Evolutionary conservation across 2,329 filamentous ascomycete species (phyloP).

Genomic region (Alternaria incomplexa): DNA sequence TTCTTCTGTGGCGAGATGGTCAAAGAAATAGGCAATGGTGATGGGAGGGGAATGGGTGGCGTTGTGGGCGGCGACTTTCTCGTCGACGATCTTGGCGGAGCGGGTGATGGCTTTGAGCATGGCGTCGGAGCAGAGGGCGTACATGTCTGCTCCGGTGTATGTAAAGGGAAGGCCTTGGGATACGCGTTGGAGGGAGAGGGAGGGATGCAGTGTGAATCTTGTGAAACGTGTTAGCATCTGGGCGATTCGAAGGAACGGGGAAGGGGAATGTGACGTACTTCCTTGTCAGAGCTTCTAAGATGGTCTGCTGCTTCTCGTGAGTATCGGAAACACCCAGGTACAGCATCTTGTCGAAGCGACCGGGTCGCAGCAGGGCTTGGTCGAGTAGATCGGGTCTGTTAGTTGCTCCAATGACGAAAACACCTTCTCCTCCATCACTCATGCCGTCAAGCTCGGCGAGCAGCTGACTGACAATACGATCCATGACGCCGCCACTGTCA

Average conservation of each 20-base stretch:
- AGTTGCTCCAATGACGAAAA: slow-evolving; percentile 96
- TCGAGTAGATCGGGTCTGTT: slow-evolving; percentile 94
- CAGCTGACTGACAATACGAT: slow-evolving; percentile 92
- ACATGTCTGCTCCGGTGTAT: slow-evolving; percentile 96
- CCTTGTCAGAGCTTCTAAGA: slow-evolving; percentile 89
- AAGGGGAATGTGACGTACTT: slow-evolving; percentile 68
- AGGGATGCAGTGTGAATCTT: slow-evolving; percentile 83
- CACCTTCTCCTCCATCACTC: slow-evolving; percentile 85
- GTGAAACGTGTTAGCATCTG: not conserved
- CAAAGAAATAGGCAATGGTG: slow-evolving; percentile 93
- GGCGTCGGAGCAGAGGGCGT: slow-evolving; percentile 94
- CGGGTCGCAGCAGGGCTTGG: slow-evolving; percentile 84
- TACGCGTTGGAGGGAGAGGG: slow-evolving; percentile 75
- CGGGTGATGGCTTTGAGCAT: slow-evolving; percentile 99
- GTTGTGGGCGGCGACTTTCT: slow-evolving; percentile 77
- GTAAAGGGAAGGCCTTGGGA: slow-evolving; percentile 86
- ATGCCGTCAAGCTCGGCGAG: slow-evolving; percentile 96
- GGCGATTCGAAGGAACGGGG: not conserved
- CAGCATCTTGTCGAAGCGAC: slow-evolving; percentile 97
- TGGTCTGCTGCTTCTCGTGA: slow-evolving; percentile 93
- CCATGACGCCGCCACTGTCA: slow-evolving; percentile 97
- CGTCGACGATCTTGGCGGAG: slow-evolving; percentile 81
- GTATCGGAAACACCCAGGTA: slow-evolving; percentile 96
- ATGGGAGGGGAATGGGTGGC: slow-evolving; percentile 58
- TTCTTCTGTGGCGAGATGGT: slow-evolving; percentile 81